Evolutionary conservation across 2,329 filamentous ascomycete genomes (phyloP).

Genomic region (Emergomyces pasteurianus): DNA sequence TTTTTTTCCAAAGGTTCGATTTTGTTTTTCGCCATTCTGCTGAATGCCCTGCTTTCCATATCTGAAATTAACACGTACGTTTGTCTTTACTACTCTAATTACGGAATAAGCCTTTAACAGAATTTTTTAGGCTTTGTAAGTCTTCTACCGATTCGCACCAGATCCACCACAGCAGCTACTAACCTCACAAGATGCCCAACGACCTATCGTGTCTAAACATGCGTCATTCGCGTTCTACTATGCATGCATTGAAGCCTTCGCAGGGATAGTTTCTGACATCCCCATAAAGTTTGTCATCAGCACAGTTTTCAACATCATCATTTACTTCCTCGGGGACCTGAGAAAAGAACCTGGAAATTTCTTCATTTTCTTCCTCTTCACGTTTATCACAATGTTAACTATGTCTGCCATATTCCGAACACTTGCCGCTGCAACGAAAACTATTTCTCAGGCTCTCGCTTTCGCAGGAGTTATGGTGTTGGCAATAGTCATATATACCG

Average conservation of each 20-base stretch:
- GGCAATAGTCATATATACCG: slow-evolving; percentile 53
- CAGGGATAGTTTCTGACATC: slow-evolving; percentile 75
- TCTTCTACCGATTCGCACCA: neutral
- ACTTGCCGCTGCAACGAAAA: slow-evolving; percentile 47
- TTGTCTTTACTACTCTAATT: neutral
- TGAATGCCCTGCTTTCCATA: slow-evolving; percentile 51
- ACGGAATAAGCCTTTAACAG: neutral
- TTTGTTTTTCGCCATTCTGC: slow-evolving; percentile 71
- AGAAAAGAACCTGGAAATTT: slow-evolving; percentile 35
- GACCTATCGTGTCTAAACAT: slow-evolving; percentile 88
- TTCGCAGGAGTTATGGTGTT: slow-evolving; percentile 42
- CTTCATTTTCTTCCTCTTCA: slow-evolving; percentile 53
- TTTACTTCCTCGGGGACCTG: slow-evolving; percentile 83
- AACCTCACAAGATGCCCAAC: slow-evolving; percentile 61
- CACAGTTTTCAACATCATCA: slow-evolving; percentile 62
- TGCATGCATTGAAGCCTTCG: slow-evolving; percentile 72
- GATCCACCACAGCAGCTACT: slow-evolving; percentile 22
- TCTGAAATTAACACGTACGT: slow-evolving; percentile 52
- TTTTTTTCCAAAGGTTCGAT: slow-evolving; percentile 71
- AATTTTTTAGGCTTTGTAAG: slow-evolving; percentile 15
- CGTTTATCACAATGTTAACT: slow-evolving; percentile 45
- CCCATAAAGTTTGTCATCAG: slow-evolving; percentile 68
- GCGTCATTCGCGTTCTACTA: slow-evolving; percentile 79
- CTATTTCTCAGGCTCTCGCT: slow-evolving; percentile 52
- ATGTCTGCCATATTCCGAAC: slow-evolving; percentile 50